Conservation (phyloP, 1,139 yeast genomes). For the Neolecta irregularis region DNA sequence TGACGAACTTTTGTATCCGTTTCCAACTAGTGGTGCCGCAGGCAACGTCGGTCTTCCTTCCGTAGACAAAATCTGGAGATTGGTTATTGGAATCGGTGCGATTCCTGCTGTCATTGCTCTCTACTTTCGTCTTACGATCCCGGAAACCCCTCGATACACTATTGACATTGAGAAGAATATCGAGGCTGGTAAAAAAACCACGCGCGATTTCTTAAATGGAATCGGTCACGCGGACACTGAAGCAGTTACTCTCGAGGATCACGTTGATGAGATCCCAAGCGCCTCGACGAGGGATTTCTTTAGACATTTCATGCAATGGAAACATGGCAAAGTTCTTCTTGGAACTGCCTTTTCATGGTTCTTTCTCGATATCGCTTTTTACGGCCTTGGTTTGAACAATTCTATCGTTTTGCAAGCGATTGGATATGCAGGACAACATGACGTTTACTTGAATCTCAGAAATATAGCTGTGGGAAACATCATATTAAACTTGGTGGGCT, state of each 20-base stretch:
- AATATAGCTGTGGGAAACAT: slow-evolving; percentile 41
- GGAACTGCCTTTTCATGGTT: slow-evolving; percentile 98
- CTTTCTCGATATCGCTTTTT: slow-evolving; percentile 86
- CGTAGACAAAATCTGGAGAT: slow-evolving; percentile 89
- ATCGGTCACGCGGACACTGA: slow-evolving; percentile 39
- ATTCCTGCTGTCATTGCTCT: slow-evolving; percentile 73
- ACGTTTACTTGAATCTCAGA: slow-evolving; percentile 55
- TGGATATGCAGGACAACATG: slow-evolving; percentile 57
- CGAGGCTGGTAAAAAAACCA: slow-evolving; percentile 25
- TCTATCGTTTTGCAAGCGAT: slow-evolving; percentile 65
- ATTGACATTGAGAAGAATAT: slow-evolving; percentile 49
- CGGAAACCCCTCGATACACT: slow-evolving; percentile 83
- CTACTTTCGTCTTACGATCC: slow-evolving; percentile 81
- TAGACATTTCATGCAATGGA: slow-evolving; percentile 73
- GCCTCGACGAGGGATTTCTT: slow-evolving; percentile 32
- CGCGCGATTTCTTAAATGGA: slow-evolving; percentile 18
- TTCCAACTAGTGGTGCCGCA: slow-evolving; percentile 36
- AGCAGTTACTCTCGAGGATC: slow-evolving; percentile 38
- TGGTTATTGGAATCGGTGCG: slow-evolving; percentile 72
- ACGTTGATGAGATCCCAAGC: slow-evolving; percentile 30
- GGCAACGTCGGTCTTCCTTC: slow-evolving; percentile 71
- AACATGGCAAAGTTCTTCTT: slow-evolving; percentile 61
- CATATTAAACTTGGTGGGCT: slow-evolving; percentile 80
- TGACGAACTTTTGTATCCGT: too few species aligned
- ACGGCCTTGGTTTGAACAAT: slow-evolving; percentile 72